A percentile compares a stretch with the other conserved stretches of the same genome.
phyloP scores from a whole-genome alignment of 805 yeast species.

The Yamadazyma phyllophila region DNA sequence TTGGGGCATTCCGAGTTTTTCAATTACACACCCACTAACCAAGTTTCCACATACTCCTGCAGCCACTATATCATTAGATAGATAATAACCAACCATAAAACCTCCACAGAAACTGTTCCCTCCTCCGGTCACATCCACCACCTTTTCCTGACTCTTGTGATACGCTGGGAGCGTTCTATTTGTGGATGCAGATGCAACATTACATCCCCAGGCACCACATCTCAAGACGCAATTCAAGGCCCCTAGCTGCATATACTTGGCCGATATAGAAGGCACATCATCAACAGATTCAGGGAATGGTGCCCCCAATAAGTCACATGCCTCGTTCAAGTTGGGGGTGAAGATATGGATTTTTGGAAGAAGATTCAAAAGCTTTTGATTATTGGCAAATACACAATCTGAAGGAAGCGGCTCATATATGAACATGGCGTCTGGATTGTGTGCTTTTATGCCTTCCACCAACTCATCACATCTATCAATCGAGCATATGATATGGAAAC shows the following conservation, averaged over 20 bases:
- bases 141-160: conserved; percentile 45
- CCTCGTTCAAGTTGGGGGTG: conserved; percentile 86
- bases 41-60: conserved; percentile 63
- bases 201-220: conserved; percentile 75
- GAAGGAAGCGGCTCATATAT: conserved; percentile 91
- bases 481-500: conserved; percentile 75
- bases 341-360: conserved; percentile 54
- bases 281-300: conserved; percentile 34
- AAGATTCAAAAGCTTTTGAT: conserved; percentile 27
- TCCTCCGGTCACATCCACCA: conserved; percentile 45
- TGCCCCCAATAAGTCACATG: conserved; percentile 57
- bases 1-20: conserved; percentile 71
- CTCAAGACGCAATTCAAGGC: conserved; percentile 55
- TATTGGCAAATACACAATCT: conserved; percentile 54
- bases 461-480: conserved; percentile 58
- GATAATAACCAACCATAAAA: conserved; percentile 51
- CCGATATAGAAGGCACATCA: conserved; percentile 31
- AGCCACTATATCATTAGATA: conserved; percentile 52
- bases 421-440: conserved; percentile 34
- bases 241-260: conserved; percentile 12
- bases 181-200: conserved; percentile 32
- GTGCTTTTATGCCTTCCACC: conserved; percentile 31
- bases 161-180: conserved; percentile 68
- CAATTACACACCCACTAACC: conserved; percentile 80
- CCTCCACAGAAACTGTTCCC: conserved; percentile 47